phyloP scores from a whole-genome alignment of 441 rosid species.

The Croton laevigatus region DNA sequence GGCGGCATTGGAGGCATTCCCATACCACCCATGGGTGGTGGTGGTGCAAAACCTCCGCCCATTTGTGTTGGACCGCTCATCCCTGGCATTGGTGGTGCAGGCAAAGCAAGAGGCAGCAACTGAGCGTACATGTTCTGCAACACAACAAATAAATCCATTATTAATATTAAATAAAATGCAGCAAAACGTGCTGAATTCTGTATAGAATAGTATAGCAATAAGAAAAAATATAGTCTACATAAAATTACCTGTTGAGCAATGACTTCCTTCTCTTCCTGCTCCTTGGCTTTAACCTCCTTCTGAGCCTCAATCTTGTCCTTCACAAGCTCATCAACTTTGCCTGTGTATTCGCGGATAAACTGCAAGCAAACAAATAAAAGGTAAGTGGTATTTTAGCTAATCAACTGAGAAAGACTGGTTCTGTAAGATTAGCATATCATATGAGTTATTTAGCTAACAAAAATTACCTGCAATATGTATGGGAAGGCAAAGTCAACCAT shows the following conservation, averaged over 20 bases:
- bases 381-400: neutral
- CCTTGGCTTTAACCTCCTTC: constrained; percentile 75
- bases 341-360: constrained; percentile 92
- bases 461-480: constrained; percentile 75
- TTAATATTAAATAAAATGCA: neutral
- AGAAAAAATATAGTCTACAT: neutral
- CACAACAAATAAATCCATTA: constrained; percentile 2
- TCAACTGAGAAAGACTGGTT: neutral
- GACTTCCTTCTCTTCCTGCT: constrained; percentile 90
- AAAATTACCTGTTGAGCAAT: constrained; percentile 83
- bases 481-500: constrained; percentile 98
- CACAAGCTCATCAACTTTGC: constrained; percentile 93
- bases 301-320: constrained; percentile 82
- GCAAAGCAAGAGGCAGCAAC: constrained; percentile 88
- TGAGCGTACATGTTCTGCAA: constrained; percentile 98
- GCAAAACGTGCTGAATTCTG: no score
- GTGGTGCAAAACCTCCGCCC: constrained; percentile 67
- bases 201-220: no score
- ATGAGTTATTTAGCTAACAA: neutral
- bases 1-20: constrained; percentile 97
- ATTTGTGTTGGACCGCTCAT: constrained; percentile 65
- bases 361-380: constrained; percentile 25
- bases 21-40: constrained; percentile 82
- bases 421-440: no score
- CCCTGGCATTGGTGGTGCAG: constrained; percentile 98